Evolutionary conservation across 129 eudicot genomes (phyloP).

Genomic region (Saussurea involucrata): DNA sequence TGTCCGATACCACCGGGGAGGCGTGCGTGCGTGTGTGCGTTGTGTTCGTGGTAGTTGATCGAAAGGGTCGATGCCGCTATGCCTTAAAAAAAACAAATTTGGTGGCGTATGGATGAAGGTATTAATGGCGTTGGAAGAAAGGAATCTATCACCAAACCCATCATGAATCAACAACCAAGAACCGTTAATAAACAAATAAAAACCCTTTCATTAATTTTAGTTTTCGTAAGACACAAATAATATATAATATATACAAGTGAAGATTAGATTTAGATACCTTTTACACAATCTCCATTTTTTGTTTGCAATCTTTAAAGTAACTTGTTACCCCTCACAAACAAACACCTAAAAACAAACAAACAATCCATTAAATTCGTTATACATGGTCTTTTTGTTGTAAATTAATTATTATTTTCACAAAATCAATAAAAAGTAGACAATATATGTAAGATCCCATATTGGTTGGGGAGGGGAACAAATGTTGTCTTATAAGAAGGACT

Average conservation of each 20-base stretch:
- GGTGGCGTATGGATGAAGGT: conserved; percentile 27
- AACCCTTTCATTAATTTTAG: conserved; percentile 19
- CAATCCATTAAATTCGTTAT: not conserved
- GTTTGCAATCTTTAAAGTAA: conserved; percentile 38
- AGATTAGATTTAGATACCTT: too few species aligned
- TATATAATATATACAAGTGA: conserved; percentile 15
- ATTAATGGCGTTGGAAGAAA: conserved; percentile 29
- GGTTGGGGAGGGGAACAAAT: too few species aligned
- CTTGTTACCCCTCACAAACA: conserved; percentile 16
- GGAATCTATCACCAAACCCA: conserved; percentile 33
- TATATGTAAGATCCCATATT: too few species aligned
- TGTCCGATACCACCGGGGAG: too few species aligned
- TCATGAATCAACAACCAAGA: conserved; percentile 34
- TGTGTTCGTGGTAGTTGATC: too few species aligned
- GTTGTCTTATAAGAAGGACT: too few species aligned
- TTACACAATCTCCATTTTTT: conserved; percentile 29
- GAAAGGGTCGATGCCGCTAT: too few species aligned
- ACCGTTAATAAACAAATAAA: conserved; percentile 21
- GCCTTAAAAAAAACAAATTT: not conserved
- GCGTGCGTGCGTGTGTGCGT: too few species aligned
- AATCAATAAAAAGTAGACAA: not conserved
- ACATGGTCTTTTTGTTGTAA: not conserved
- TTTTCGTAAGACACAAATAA: conserved; percentile 29
- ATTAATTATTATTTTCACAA: not conserved
- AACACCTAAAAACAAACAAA: not conserved